Conservation (phyloP, 805 yeast genomes). For the Hanseniaspora nectarophila region DNA sequence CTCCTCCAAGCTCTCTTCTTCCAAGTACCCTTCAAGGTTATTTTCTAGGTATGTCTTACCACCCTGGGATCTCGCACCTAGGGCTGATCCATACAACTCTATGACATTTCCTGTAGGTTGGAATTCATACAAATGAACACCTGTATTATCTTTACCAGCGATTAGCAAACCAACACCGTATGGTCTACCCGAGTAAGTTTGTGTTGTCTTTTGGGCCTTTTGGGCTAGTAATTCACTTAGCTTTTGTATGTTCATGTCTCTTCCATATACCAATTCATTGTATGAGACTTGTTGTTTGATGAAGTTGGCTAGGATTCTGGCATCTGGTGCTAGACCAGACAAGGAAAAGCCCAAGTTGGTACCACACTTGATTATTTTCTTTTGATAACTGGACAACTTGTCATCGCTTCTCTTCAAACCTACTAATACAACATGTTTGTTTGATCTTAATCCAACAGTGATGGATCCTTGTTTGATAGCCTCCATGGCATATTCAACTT, state of each 20-base stretch:
- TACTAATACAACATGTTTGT: slow-evolving; percentile 77
- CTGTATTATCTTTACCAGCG: slow-evolving; percentile 84
- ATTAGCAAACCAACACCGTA: slow-evolving; percentile 92
- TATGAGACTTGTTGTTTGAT: slow-evolving; percentile 85
- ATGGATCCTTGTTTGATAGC: slow-evolving; percentile 98
- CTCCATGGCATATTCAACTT: slow-evolving; percentile 93
- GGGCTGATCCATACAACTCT: slow-evolving; percentile 87
- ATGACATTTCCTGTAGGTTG: slow-evolving; percentile 90
- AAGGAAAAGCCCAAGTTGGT: slow-evolving; percentile 88
- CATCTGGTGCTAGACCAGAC: slow-evolving; percentile 98
- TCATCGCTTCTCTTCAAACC: slow-evolving; percentile 95
- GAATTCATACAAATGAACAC: slow-evolving; percentile 88
- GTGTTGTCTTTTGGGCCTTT: slow-evolving; percentile 94
- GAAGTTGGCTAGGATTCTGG: slow-evolving; percentile 80
- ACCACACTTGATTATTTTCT: slow-evolving; percentile 83
- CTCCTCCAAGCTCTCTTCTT: slow-evolving; percentile 50
- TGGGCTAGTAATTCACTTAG: slow-evolving; percentile 84
- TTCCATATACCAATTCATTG: slow-evolving; percentile 70
- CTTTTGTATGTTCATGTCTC: slow-evolving; percentile 69
- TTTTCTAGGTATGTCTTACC: slow-evolving; percentile 93
- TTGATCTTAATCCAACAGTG: slow-evolving; percentile 84
- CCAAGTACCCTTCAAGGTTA: slow-evolving; percentile 55
- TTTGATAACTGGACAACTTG: slow-evolving; percentile 92
- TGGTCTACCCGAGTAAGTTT: slow-evolving; percentile 91
- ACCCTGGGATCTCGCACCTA: slow-evolving; percentile 98